These are phyloP conservation scores for Sclerotinia nivalis DNA, from an alignment of 2,329 filamentous ascomycete genomes.

Conservation along the genomic window DNA sequence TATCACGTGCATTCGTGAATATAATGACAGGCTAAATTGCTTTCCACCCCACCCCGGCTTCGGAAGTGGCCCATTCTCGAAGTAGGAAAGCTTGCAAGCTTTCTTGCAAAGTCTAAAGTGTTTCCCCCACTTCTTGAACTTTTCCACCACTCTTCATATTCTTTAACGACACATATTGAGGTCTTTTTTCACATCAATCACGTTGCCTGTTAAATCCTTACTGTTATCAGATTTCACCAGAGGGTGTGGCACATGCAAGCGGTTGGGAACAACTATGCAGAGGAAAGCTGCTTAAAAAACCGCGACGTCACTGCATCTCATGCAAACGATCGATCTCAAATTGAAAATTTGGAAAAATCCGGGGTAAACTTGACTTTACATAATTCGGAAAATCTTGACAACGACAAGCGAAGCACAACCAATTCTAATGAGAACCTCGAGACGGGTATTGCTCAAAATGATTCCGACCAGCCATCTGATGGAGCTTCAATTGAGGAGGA, in stretches of 20 bases:
- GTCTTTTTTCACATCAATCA: neutral
- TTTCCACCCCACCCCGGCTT: neutral
- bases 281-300: constrained; percentile 26
- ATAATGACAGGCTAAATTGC: neutral
- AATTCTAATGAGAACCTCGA: constrained; percentile 13
- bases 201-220: neutral
- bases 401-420: neutral
- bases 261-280: constrained; percentile 20
- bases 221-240: constrained; percentile 6
- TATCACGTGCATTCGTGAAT: neutral
- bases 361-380: neutral
- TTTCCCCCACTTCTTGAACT: constrained; percentile 1
- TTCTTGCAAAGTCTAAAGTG: neutral
- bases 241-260: constrained; percentile 22
- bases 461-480: constrained; percentile 25
- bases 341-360: constrained; percentile 4
- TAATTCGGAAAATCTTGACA: neutral
- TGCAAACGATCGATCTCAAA: constrained; percentile 10
- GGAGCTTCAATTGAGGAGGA: constrained; percentile 27
- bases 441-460: constrained; percentile 26
- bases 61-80: constrained; percentile 1
- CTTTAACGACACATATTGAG: neutral
- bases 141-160: neutral
- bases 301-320: constrained; percentile 7
- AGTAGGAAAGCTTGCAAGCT: constrained; percentile 4